Evolutionary conservation across 345 rosid species (phyloP).

Genomic region (Noccaea caerulescens): DNA sequence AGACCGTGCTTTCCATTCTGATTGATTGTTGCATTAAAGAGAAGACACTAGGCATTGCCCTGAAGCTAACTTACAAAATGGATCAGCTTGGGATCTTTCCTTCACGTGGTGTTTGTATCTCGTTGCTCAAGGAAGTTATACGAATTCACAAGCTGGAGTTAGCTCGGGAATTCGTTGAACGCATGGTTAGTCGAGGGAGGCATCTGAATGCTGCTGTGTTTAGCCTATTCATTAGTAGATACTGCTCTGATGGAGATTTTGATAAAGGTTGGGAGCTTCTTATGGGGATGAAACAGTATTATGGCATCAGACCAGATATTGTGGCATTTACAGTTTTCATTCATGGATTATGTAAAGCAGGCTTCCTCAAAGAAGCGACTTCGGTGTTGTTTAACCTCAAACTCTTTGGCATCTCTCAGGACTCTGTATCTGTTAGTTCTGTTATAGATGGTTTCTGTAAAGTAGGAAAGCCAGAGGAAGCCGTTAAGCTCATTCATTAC

Average conservation of each 20-base stretch:
- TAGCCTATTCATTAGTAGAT: conserved; percentile 47
- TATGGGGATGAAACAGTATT: conserved; percentile 48
- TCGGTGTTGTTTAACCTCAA: conserved; percentile 49
- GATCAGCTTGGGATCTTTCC: conserved; percentile 49
- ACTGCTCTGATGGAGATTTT: conserved; percentile 49
- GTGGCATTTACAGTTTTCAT: conserved; percentile 52
- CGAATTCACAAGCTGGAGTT: conserved; percentile 36
- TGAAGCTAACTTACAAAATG: conserved; percentile 40
- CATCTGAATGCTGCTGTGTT: conserved; percentile 45
- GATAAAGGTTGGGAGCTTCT: conserved; percentile 52
- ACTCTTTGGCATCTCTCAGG: conserved; percentile 48
- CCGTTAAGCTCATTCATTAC: conserved; percentile 46
- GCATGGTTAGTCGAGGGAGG: conserved; percentile 49
- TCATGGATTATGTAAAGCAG: conserved; percentile 50
- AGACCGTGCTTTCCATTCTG: conserved; percentile 47
- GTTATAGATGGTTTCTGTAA: conserved; percentile 55
- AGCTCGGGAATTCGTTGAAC: conserved; percentile 52
- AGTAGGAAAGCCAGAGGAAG: conserved; percentile 49
- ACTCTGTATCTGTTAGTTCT: conserved; percentile 53
- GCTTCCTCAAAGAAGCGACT: conserved; percentile 50
- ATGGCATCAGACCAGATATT: conserved; percentile 50
- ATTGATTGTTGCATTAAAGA: conserved; percentile 51
- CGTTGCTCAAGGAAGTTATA: conserved; percentile 44
- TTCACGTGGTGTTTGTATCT: conserved; percentile 50
- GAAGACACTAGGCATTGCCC: conserved; percentile 43